These are phyloP conservation scores for Pseudotsuga menziesii DNA, from an alignment of 75 land plant genomes.

Conservation along the genomic window DNA sequence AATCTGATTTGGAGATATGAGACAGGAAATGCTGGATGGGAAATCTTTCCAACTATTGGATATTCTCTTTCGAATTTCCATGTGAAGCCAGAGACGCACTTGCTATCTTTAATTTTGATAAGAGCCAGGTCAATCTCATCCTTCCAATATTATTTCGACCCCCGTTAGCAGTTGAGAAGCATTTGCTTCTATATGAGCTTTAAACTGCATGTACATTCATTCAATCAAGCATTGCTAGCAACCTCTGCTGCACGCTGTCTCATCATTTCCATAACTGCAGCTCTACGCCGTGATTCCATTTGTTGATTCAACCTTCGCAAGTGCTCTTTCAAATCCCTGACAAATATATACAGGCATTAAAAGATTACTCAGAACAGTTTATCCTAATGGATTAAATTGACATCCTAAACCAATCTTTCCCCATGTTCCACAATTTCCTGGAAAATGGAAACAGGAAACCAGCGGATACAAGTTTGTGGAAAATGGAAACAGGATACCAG, in stretches of 20 bases:
- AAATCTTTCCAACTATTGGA: background rate
- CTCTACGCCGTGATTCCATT: slow-evolving; percentile 80
- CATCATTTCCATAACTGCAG: slow-evolving; percentile 97
- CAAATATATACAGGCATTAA: background rate
- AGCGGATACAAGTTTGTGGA: background rate
- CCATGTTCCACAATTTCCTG: background rate
- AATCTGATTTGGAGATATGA: slow-evolving; percentile 6
- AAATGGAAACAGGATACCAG: background rate
- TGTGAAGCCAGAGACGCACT: slow-evolving; percentile 6
- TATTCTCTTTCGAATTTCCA: background rate
- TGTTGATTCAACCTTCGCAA: slow-evolving; percentile 82
- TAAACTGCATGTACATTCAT: background rate
- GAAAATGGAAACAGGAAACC: background rate
- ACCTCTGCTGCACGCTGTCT: slow-evolving; percentile 88
- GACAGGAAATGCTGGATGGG: background rate
- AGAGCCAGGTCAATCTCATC: background rate
- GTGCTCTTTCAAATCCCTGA: slow-evolving; percentile 88
- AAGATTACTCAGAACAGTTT: background rate
- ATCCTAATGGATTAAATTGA: background rate
- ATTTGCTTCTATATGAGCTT: background rate
- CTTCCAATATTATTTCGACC: background rate
- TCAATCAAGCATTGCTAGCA: slow-evolving; percentile 41
- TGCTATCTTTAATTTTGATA: background rate
- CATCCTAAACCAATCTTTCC: no score
- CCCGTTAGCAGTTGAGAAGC: background rate